Percentiles rank a stretch among this genome's conserved stretches.
These are phyloP conservation scores for Trichophyton schoenleinii DNA, from an alignment of 2,329 filamentous ascomycete genomes.

Conservation along the genomic window DNA sequence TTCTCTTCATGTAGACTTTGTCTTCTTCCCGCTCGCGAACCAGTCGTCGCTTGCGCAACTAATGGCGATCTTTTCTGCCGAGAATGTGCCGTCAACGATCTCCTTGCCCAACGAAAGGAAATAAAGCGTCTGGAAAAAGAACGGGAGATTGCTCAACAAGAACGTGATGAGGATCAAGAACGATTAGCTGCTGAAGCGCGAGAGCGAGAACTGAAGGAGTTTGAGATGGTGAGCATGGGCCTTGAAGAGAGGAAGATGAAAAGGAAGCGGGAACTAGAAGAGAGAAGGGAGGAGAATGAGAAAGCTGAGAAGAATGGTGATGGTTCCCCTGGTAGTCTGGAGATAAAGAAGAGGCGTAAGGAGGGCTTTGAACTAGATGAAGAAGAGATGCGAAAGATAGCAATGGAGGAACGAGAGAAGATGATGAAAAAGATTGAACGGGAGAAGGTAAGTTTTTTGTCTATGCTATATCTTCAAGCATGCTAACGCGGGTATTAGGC, in stretches of 20 bases:
- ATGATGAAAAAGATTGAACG: conserved; percentile 57
- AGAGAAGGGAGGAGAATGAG: conserved; percentile 8
- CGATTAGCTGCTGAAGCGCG: conserved; percentile 57
- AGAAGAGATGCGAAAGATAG: conserved; percentile 59
- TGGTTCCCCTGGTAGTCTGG: conserved; percentile 25
- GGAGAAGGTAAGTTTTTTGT: conserved; percentile 46
- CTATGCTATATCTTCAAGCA: no score
- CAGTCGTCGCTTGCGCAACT: conserved; percentile 67
- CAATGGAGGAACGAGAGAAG: conserved; percentile 55
- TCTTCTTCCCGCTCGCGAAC: conserved; percentile 64
- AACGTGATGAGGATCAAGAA: conserved; percentile 48
- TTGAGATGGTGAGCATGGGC: conserved; percentile 74
- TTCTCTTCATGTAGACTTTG: conserved; percentile 85
- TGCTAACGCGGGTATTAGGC: conserved; percentile 16
- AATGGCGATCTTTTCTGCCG: conserved; percentile 87
- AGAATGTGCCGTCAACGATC: conserved; percentile 81
- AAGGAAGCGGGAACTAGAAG: conserved; percentile 18
- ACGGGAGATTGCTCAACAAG: conserved; percentile 48
- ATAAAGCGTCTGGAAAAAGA: conserved; percentile 67
- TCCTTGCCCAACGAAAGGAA: conserved; percentile 84
- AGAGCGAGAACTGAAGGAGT: conserved; percentile 61
- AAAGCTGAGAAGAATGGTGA: conserved; percentile 21
- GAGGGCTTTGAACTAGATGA: conserved; percentile 73
- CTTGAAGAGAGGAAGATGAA: conserved; percentile 25
- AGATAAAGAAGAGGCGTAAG: conserved; percentile 43